phyloP scores from a whole-genome alignment of 2,329 filamentous ascomycete species.

The Thelonectria olida region DNA sequence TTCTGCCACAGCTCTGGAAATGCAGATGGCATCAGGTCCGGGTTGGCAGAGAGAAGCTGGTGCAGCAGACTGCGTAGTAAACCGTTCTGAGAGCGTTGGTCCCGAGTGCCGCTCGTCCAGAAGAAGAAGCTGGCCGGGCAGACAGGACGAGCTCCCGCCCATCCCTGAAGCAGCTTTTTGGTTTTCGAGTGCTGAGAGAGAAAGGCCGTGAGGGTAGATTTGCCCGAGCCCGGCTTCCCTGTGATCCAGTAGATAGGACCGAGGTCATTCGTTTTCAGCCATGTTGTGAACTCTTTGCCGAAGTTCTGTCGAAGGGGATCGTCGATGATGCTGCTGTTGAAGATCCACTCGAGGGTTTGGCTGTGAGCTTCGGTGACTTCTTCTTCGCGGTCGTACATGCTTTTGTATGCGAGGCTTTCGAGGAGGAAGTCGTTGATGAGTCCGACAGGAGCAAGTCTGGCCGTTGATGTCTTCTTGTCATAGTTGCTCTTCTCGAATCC shows the following conservation, averaged over 20 bases:
- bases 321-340: conserved; percentile 22
- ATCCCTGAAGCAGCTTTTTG: conserved; percentile 30
- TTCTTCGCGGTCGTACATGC: conserved; percentile 43
- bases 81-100: conserved; percentile 49
- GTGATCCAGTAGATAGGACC: conserved; percentile 49
- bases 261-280: conserved; percentile 35
- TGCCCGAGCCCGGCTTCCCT: too few species aligned
- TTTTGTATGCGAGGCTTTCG: conserved; percentile 44
- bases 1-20: conserved; percentile 44
- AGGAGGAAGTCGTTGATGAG: conserved; percentile 45
- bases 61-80: conserved; percentile 48
- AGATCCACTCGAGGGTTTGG: conserved; percentile 51
- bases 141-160: conserved; percentile 39
- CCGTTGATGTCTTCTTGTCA: neutral
- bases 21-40: conserved; percentile 32
- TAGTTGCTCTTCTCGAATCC: neutral
- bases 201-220: conserved; percentile 56
- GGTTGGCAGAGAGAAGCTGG: conserved; percentile 43
- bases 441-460: conserved; percentile 24
- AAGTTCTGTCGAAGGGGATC: conserved; percentile 9
- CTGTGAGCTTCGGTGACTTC: conserved; percentile 43
- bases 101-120: conserved; percentile 52
- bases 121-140: conserved; percentile 54
- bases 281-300: conserved; percentile 35
- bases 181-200: conserved; percentile 39